Conservation (phyloP, 2,329 filamentous ascomycete genomes). For the Ophiostoma angusticollis region DNA sequence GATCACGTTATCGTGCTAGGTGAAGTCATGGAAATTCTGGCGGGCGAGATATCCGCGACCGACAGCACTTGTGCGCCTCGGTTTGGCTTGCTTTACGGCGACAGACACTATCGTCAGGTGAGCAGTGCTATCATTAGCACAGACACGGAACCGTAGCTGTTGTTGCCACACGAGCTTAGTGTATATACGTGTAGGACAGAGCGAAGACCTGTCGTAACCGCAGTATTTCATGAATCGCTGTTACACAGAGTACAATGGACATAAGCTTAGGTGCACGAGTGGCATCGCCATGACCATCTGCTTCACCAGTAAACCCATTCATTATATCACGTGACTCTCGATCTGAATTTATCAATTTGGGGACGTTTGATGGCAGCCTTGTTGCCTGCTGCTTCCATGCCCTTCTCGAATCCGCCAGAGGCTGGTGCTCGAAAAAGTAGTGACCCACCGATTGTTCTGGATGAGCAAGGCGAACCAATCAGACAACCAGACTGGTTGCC, state of each 20-base stretch:
- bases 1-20: conserved; percentile 41
- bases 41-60: conserved; percentile 14
- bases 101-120: conserved; percentile 34
- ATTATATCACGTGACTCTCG: background rate
- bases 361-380: no score
- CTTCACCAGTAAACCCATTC: no score
- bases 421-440: background rate
- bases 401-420: conserved; percentile 3
- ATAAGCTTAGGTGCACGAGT: no score
- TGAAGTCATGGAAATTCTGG: conserved; percentile 34
- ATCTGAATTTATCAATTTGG: no score
- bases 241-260: no score
- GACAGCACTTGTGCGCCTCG: conserved; percentile 15
- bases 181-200: no score
- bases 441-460: no score
- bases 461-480: conserved; percentile 10
- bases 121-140: conserved; percentile 15
- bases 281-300: no score
- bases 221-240: no score
- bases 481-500: conserved; percentile 7
- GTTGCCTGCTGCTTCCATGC: no score
- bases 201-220: background rate
- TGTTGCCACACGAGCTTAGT: no score
- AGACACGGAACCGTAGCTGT: background rate
- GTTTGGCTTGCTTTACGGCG: conserved; percentile 37